A percentile compares a stretch with the other conserved stretches of the same genome.
These are phyloP conservation scores for Penicillium lagena DNA, from an alignment of 495 filamentous ascomycete genomes.

Conservation along the genomic window DNA sequence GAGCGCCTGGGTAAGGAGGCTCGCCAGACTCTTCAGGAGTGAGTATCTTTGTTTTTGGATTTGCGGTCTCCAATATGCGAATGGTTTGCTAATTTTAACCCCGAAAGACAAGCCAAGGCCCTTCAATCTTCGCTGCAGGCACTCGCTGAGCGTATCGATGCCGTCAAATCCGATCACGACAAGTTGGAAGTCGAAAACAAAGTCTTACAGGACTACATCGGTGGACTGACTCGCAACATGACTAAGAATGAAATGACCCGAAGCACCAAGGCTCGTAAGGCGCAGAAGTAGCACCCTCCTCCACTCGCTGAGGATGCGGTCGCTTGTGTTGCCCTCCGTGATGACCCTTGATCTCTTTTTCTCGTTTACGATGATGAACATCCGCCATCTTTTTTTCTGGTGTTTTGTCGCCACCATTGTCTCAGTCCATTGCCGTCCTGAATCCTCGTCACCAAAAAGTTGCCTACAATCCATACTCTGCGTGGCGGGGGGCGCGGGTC, in stretches of 20 bases:
- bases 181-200: constrained; percentile 92
- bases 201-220: constrained; percentile 82
- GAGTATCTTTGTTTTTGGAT: constrained; percentile 19
- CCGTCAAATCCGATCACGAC: constrained; percentile 88
- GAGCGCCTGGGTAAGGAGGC: constrained; percentile 80
- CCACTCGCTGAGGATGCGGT: constrained; percentile 1
- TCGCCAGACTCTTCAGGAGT: constrained; percentile 58
- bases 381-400: background rate
- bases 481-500: background rate
- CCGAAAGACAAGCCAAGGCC: constrained; percentile 69
- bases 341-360: constrained; percentile 9
- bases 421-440: no score
- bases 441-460: background rate
- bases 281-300: constrained; percentile 28
- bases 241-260: constrained; percentile 43
- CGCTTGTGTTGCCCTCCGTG: background rate
- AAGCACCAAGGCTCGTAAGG: constrained; percentile 39
- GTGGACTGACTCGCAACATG: constrained; percentile 48
- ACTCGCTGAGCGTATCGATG: constrained; percentile 86
- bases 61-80: no score
- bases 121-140: constrained; percentile 83
- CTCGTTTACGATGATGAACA: constrained; percentile 6
- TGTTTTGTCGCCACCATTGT: no score
- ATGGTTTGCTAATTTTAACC: no score
- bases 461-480: background rate